Evolutionary conservation across 1,284 basidiomycete genomes (phyloP), one percentile per base, ranked within the genome.

Genomic region (Fistulinella cinereoalba): DNA sequence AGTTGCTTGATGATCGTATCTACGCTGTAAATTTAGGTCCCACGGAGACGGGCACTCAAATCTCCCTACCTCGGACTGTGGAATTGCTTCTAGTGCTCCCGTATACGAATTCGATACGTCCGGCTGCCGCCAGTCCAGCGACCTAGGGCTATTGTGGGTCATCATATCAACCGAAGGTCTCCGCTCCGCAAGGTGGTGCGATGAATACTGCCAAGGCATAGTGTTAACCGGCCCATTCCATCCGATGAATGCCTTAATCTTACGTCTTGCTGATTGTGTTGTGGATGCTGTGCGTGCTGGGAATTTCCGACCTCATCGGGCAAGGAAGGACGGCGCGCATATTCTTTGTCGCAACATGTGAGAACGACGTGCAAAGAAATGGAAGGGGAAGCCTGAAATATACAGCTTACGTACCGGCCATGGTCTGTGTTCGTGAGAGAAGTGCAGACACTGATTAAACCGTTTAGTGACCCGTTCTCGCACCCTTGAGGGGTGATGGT

Each of bases 31-130:
- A 56, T 47, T 60, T 43, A 52, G 50, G 54, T 53, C 49, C 29
- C 52, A 47, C 52, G 39, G 45, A 47, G 50, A 49, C 31, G 41
- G 43, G 39, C 9, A 41, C 32, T 47, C 32, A 56, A 50, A 11
- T 31, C 48, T 51, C 47, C 72, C 55, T 60, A 81, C 80, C 65
- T 81, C 80, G 36, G 79, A 67, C 50, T 80, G 78, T 42, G 70
- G 58, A 43, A 72, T 66, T 12, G 69, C 56, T 47, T 79, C 78
- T 45, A 66, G 41, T 15, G 51, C 57, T 11, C 60, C 67, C 36
- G 68, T 50, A 52, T 81, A 81, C 6, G 79, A 63, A 33, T 56
- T 68, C 44, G 77, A 72, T 15, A 69, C 66, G 50, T 80, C 76
- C 24, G 68, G 56, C 24, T 73, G 69, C 41, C 72, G 63, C 79